Conservation (phyloP, 1,284 basidiomycete genomes). For the Leccinum huronense region DNA sequence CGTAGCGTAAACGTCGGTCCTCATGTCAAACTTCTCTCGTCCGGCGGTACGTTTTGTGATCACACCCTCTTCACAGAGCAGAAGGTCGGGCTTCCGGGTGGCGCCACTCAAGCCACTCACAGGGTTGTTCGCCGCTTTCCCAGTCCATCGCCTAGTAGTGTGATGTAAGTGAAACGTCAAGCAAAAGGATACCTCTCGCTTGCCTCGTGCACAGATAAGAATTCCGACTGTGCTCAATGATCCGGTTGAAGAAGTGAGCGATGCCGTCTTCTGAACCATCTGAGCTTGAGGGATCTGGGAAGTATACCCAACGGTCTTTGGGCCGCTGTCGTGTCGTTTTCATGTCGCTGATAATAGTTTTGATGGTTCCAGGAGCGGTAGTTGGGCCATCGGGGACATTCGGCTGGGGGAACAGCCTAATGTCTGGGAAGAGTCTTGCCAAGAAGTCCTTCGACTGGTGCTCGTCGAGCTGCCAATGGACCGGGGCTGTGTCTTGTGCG, state of each 20-base stretch:
- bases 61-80: background rate
- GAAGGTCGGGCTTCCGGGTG: background rate
- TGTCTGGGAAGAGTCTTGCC: background rate
- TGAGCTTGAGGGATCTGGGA: background rate
- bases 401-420: background rate
- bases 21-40: background rate
- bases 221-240: background rate
- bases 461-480: background rate
- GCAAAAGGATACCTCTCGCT: background rate
- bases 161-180: background rate
- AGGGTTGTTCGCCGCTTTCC: background rate
- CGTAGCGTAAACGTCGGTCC: background rate
- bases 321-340: background rate
- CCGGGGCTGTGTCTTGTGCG: background rate
- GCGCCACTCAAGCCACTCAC: background rate
- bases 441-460: background rate
- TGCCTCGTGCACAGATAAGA: background rate
- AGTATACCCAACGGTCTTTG: background rate
- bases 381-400: background rate
- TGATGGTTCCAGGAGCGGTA: background rate
- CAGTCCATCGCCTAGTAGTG: background rate
- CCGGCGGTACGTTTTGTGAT: background rate
- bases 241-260: background rate
- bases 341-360: background rate
- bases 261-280: background rate